phyloP scores from a whole-genome alignment of 1,284 basidiomycete genomes.

The Earliella scabrosa region DNA sequence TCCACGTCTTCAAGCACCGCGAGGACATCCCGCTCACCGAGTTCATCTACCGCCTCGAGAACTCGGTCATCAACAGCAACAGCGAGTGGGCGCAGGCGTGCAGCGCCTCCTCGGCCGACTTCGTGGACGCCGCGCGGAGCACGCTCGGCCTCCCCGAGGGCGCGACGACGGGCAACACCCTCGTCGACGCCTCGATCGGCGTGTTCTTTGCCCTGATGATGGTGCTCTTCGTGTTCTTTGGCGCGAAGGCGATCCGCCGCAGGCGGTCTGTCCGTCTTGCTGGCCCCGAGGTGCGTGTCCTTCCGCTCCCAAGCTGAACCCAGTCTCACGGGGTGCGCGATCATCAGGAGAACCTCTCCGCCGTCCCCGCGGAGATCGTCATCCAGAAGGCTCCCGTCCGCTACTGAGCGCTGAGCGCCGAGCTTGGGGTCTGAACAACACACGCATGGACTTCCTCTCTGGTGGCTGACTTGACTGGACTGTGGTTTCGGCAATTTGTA shows the following conservation, averaged over 20 bases:
- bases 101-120: slow-evolving; percentile 42
- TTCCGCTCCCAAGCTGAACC: no score
- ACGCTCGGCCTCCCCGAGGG: slow-evolving; percentile 38
- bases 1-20: slow-evolving; percentile 72
- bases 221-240: slow-evolving; percentile 43
- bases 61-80: slow-evolving; percentile 69
- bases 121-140: slow-evolving; percentile 24
- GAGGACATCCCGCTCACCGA: slow-evolving; percentile 76
- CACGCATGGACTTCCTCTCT: background rate
- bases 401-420: slow-evolving; percentile 3
- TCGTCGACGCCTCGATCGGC: slow-evolving; percentile 49
- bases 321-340: background rate
- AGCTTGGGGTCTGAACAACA: background rate
- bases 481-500: background rate
- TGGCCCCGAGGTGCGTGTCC: slow-evolving; percentile 54
- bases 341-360: slow-evolving; percentile 19
- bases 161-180: slow-evolving; percentile 36
- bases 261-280: slow-evolving; percentile 49
- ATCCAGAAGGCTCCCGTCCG: slow-evolving; percentile 16
- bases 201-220: slow-evolving; percentile 46
- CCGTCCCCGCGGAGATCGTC: slow-evolving; percentile 11
- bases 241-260: slow-evolving; percentile 44
- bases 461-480: background rate
- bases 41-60: slow-evolving; percentile 79
- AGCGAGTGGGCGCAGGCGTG: slow-evolving; percentile 69